A percentile compares a stretch with the other conserved stretches of the same genome.
Evolutionary conservation across 1,284 basidiomycete species (phyloP).

Genomic region (Irpex sp.): DNA sequence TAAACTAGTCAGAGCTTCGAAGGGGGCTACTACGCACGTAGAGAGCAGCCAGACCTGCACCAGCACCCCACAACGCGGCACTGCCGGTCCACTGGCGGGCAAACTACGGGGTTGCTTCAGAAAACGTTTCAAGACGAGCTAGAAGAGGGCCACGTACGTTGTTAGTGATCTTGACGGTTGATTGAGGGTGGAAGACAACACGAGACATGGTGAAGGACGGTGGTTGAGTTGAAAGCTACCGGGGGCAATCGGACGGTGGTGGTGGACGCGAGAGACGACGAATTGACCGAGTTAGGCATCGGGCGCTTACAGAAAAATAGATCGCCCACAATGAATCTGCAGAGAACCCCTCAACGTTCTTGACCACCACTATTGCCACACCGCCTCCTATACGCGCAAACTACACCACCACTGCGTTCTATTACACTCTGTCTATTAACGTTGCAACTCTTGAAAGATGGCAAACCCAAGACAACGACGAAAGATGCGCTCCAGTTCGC

Average conservation of each 20-base stretch:
- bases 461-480: conserved; percentile 90
- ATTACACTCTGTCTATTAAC: not conserved
- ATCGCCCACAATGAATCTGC: not conserved
- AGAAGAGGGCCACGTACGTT: conserved; percentile 2
- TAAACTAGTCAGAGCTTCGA: not conserved
- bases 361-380: not conserved
- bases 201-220: conserved; percentile 22
- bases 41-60: conserved; percentile 60
- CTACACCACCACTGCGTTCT: not conserved
- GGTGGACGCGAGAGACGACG: not conserved
- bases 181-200: conserved; percentile 15
- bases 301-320: conserved; percentile 5
- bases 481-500: conserved; percentile 70
- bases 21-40: conserved; percentile 45
- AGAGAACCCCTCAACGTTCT: not conserved
- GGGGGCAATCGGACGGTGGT: conserved; percentile 13
- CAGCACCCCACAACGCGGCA: conserved; percentile 66
- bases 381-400: not conserved
- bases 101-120: conserved; percentile 20
- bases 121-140: not conserved
- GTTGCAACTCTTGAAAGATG: conserved; percentile 43
- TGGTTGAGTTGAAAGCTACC: conserved; percentile 9
- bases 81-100: conserved; percentile 52
- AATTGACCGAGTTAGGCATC: conserved; percentile 14
- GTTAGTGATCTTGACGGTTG: conserved; percentile 7